Evolutionary conservation across 2,329 filamentous ascomycete genomes (phyloP), one percentile per base, ranked within the genome.

Genomic region (Exophiala alcalophila): DNA sequence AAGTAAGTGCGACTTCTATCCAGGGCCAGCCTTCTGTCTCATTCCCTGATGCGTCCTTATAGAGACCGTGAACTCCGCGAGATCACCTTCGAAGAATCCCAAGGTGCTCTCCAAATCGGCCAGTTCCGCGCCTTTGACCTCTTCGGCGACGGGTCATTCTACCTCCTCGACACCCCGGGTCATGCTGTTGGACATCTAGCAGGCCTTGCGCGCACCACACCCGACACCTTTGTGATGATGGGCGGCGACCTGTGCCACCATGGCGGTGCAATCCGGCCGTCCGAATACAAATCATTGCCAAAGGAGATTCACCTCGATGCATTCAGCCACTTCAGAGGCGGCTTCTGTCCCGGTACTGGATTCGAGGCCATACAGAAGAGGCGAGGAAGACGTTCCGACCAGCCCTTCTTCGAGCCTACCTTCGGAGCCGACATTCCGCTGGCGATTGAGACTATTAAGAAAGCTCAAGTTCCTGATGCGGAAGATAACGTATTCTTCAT

Each of bases 211-310:
- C 61, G 73, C 5, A 70, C 67, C 0, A 62, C 61, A 20, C 34
- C 3, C 57, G 27, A 36, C 8, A 55, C 59, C 1, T 77, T 75
- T 52, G 63, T 75, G 16, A 65, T 74, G 52, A 68, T 76, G 61
- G 72, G 69, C 12, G 72, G 69, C n/a, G 73, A 76, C 52, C 58
- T 64, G 3, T 67, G 63, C 21, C 71, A 74, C 46, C 65, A 72
- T 39, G 58, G 56, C 1, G 60, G 60, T 3, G 49, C 51, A 10
- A 50, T 65, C 14, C 47, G 63, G 10, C 61, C 61, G 2, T 57
- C 53, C 7, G 23, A 40, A 18, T 25, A 18, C 12, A 12, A 27
- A 14, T 12, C 27, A n/a, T 23, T 44, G 16, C 34, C 41, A 4
- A 16, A 20, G 16, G 26, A 38, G 15, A 20, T 44, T 11, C 23